A percentile compares a stretch with the other conserved stretches of the same genome.
phyloP scores from a whole-genome alignment of 2,329 filamentous ascomycete genomes.

The Fusarium denticulatum region DNA sequence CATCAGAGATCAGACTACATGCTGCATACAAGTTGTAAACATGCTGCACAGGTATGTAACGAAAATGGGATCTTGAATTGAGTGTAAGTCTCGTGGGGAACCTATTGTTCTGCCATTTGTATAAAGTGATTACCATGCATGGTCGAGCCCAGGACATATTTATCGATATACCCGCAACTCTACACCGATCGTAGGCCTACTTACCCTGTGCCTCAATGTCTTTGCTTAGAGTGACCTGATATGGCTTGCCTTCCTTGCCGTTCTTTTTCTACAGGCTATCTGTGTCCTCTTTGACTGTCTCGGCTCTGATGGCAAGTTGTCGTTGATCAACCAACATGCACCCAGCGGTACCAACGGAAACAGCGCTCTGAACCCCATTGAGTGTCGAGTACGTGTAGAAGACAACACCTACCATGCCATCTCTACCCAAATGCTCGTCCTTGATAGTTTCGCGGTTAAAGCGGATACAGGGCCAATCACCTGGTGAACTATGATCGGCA shows the following conservation, averaged over 20 bases:
- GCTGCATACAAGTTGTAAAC: too few relatives aligned
- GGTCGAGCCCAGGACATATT: not conserved
- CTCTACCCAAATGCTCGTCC: not conserved
- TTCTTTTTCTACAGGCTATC: not conserved
- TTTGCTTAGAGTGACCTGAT: not conserved
- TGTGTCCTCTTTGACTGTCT: rapidly evolving
- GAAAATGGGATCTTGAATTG: not conserved
- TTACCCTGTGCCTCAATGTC: too few relatives aligned
- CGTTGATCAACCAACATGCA: not conserved
- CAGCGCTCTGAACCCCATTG: not conserved
- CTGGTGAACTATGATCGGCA: too few relatives aligned
- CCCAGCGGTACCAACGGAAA: not conserved
- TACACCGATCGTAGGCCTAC: too few relatives aligned
- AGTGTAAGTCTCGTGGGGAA: not conserved
- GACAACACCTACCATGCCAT: too few relatives aligned
- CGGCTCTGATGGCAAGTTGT: not conserved
- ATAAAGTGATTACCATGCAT: rapidly evolving
- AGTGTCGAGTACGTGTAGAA: not conserved
- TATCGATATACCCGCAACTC: not conserved
- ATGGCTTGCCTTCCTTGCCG: rapidly evolving
- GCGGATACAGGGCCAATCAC: not conserved
- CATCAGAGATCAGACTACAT: not conserved
- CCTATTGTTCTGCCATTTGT: rapidly evolving
- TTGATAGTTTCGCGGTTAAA: not conserved
- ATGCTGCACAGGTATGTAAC: not conserved